Evolutionary conservation across 495 filamentous ascomycete species (phyloP).

Genomic region (Hyaloscypha hepaticicola): DNA sequence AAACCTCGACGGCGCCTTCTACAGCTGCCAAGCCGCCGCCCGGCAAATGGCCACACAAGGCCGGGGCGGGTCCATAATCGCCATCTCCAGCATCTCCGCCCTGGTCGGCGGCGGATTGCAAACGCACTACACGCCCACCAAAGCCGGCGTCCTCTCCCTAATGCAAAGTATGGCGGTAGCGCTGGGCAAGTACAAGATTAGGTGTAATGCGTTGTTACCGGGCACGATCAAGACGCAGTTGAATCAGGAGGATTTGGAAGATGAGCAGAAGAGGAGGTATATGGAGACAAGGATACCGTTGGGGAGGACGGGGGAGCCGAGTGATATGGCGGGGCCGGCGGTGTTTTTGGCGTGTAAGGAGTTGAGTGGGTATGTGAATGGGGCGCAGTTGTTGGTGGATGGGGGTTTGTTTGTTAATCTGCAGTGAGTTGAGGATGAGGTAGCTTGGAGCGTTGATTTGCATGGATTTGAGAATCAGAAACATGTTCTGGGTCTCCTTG

Average conservation of each 20-base stretch:
- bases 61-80: conserved; percentile 78
- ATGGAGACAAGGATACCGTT: conserved; percentile 85
- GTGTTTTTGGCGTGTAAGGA: conserved; percentile 82
- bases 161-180: conserved; percentile 86
- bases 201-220: conserved; percentile 84
- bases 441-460: not conserved
- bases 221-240: conserved; percentile 85
- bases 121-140: conserved; percentile 89
- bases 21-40: conserved; percentile 78
- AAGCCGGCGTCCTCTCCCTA: conserved; percentile 77
- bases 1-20: conserved; percentile 87
- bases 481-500: not conserved
- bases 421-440: conserved; percentile 36
- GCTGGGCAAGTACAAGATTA: conserved; percentile 69
- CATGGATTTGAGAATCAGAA: not conserved
- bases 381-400: conserved; percentile 83
- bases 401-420: conserved; percentile 68
- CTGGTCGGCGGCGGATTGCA: conserved; percentile 80
- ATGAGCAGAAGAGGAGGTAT: conserved; percentile 70
- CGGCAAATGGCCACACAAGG: conserved; percentile 70
- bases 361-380: conserved; percentile 77
- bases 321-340: conserved; percentile 77
- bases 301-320: conserved; percentile 65
- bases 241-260: conserved; percentile 76
- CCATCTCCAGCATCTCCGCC: conserved; percentile 77